Evolutionary conservation across 1,284 basidiomycete species (phyloP).

Genomic region (Thecaphora thlaspeos): DNA sequence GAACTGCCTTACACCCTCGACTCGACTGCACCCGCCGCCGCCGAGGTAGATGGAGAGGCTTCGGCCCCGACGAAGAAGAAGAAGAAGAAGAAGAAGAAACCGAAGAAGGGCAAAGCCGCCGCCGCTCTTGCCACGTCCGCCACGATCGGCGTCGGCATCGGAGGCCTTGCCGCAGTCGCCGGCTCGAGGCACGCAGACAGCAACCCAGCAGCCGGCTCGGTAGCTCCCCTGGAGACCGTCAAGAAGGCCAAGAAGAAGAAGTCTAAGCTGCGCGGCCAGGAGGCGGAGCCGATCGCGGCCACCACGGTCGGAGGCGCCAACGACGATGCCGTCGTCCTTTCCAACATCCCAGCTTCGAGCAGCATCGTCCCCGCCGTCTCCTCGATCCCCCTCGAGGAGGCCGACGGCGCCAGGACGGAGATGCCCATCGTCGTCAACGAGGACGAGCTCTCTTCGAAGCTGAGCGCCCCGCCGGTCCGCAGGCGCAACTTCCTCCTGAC

Average conservation of each 20-base stretch:
- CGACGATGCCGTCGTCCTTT: not conserved
- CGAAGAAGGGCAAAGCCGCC: conserved; percentile 5
- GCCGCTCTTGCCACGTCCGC: conserved; percentile 13
- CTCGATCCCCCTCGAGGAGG: conserved; percentile 11
- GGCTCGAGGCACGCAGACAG: not conserved
- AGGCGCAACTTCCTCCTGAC: conserved; percentile 32
- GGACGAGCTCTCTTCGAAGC: conserved; percentile 8
- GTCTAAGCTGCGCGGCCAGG: not conserved
- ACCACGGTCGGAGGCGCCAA: conserved; percentile 2
- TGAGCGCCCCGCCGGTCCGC: conserved; percentile 10
- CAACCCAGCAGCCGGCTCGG: no score
- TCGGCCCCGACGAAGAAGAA: no score
- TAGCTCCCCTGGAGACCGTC: conserved; percentile 3
- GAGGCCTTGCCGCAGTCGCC: conserved; percentile 20
- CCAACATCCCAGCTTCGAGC: no score
- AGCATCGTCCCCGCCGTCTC: no score
- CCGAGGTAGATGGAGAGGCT: no score
- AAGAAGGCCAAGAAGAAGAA: conserved; percentile 18
- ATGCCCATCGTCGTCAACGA: conserved; percentile 17
- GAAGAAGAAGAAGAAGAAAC: conserved; percentile 5
- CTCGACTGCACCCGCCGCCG: no score
- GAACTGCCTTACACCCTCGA: not conserved
- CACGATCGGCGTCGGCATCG: conserved; percentile 17
- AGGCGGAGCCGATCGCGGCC: conserved; percentile 5
- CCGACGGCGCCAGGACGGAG: no score